Percentiles rank a stretch among this genome's conserved stretches.
Evolutionary conservation across 192 early-diverging fungal genomes (phyloP).

Genomic region (Coemansia sp.): DNA sequence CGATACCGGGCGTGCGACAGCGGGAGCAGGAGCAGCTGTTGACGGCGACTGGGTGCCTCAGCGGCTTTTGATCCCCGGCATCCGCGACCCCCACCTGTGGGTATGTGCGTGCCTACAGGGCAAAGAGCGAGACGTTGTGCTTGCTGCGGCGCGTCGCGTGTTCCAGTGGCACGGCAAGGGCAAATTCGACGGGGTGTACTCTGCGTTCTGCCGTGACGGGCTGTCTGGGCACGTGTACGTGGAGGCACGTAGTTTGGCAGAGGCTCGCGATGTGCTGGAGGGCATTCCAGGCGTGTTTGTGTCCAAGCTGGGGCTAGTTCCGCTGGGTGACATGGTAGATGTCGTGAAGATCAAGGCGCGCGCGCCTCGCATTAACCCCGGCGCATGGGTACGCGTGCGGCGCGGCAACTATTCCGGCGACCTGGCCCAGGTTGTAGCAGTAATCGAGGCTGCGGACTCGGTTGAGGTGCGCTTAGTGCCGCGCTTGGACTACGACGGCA

Average conservation of each 20-base stretch:
- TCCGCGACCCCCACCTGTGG: slow-evolving; percentile 91
- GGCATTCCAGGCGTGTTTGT: slow-evolving; percentile 77
- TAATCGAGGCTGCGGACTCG: slow-evolving; percentile 67
- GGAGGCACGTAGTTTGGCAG: slow-evolving; percentile 77
- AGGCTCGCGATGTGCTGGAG: slow-evolving; percentile 77
- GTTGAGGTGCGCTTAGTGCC: slow-evolving; percentile 75
- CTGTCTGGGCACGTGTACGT: slow-evolving; percentile 91
- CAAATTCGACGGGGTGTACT: slow-evolving; percentile 71
- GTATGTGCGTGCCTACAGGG: slow-evolving; percentile 83
- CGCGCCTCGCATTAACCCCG: slow-evolving; percentile 57
- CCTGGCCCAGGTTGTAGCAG: slow-evolving; percentile 76
- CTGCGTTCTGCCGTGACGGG: slow-evolving; percentile 81
- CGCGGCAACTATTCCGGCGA: slow-evolving; percentile 94
- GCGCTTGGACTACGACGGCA: slow-evolving; percentile 63
- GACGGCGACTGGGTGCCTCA: slow-evolving; percentile 66
- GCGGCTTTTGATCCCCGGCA: slow-evolving; percentile 77
- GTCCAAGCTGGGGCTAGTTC: slow-evolving; percentile 75
- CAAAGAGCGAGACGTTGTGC: slow-evolving; percentile 86
- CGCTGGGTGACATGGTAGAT: slow-evolving; percentile 90
- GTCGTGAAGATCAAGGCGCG: slow-evolving; percentile 76
- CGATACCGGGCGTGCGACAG: slow-evolving; percentile 45
- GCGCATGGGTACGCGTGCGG: slow-evolving; percentile 86
- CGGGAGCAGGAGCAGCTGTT: slow-evolving; percentile 56
- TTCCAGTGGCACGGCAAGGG: slow-evolving; percentile 67
- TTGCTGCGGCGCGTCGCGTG: slow-evolving; percentile 73